Percentiles rank a stretch among this genome's conserved stretches.
Evolutionary conservation across 305 asterid genomes (phyloP).

Genomic region (Fraxinus sp.): DNA sequence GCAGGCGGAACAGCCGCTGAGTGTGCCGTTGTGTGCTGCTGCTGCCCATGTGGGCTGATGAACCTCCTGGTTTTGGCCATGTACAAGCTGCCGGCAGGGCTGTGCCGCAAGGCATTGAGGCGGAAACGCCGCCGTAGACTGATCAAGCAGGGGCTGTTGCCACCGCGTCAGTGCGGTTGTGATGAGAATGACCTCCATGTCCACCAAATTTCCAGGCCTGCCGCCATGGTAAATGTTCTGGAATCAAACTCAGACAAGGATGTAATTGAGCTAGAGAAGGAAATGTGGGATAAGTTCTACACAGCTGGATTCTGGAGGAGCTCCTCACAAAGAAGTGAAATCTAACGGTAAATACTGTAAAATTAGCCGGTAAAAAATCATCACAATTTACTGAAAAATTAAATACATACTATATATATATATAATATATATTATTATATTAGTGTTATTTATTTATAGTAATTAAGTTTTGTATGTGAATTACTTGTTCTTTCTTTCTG

Average conservation of each 20-base stretch:
- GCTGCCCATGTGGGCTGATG: conserved; percentile 72
- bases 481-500: not conserved
- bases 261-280: conserved; percentile 69
- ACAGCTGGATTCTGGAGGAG: conserved; percentile 90
- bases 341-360: conserved; percentile 14
- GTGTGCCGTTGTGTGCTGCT: conserved; percentile 83
- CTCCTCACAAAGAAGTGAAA: conserved; percentile 56
- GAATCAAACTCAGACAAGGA: conserved; percentile 39
- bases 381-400: not conserved
- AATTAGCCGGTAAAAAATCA: not conserved
- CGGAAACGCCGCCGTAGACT: conserved; percentile 53
- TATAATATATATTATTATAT: not conserved
- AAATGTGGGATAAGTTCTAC: conserved; percentile 80
- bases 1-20: conserved; percentile 90
- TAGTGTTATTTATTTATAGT: no score
- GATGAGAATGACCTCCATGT: conserved; percentile 39
- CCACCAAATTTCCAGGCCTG: conserved; percentile 31
- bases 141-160: conserved; percentile 44
- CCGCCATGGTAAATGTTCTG: conserved; percentile 24
- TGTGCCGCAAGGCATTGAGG: conserved; percentile 67
- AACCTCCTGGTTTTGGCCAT: conserved; percentile 56
- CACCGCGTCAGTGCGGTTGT: conserved; percentile 40
- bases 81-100: conserved; percentile 78
- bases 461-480: not conserved
- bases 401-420: not conserved